Evolutionary conservation across 108 stramenopile species (phyloP).

Genomic region (Schizochytrium sp.): DNA sequence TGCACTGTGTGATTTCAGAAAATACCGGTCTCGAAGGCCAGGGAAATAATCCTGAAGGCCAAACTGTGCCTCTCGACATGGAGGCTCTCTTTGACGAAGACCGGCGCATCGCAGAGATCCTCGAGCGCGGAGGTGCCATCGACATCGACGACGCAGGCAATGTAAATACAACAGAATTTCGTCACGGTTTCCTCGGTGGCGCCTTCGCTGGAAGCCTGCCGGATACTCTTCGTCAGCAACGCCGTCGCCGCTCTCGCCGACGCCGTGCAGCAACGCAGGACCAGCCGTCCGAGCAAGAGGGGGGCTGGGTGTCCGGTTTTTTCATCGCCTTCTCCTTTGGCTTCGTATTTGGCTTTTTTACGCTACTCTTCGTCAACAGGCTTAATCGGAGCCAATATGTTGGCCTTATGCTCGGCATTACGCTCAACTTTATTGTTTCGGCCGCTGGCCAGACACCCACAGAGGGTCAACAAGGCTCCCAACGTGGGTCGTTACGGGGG

Average conservation of each 20-base stretch:
- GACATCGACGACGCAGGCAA: not conserved
- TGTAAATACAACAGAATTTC: not conserved
- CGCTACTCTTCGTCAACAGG: not conserved
- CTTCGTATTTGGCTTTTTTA: not conserved
- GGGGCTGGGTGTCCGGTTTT: not conserved
- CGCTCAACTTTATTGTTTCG: not conserved
- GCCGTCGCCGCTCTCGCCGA: not conserved
- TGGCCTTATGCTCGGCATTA: not conserved
- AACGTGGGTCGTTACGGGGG: not conserved
- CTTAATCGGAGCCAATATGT: not conserved
- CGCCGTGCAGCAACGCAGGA: not conserved
- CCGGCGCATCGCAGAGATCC: not conserved
- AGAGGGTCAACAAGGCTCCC: not conserved
- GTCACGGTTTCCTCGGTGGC: not conserved
- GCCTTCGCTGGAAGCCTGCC: too few relatives aligned
- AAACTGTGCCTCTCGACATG: not conserved
- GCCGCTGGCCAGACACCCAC: not conserved
- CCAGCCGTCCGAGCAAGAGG: not conserved
- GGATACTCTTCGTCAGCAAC: not conserved
- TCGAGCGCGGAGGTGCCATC: not conserved
- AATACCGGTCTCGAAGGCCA: not conserved
- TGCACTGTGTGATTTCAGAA: not conserved
- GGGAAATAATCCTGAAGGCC: not conserved
- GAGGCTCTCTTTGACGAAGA: not conserved
- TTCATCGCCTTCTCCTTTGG: not conserved